phyloP scores from a whole-genome alignment of 83 land plant species.

The Larix sibirica region DNA sequence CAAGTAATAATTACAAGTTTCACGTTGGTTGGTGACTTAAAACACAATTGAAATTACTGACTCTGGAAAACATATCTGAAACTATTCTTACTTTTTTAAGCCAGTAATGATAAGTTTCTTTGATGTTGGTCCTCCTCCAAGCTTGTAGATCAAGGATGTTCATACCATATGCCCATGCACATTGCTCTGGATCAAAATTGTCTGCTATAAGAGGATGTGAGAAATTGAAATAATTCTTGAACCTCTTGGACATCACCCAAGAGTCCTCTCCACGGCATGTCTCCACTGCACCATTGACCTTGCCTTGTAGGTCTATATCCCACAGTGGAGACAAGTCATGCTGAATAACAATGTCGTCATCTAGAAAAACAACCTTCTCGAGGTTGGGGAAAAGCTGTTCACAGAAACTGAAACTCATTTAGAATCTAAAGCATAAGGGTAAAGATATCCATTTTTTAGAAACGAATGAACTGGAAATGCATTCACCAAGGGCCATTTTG shows the following conservation, averaged over 20 bases:
- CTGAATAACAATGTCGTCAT: slow-evolving; percentile 93
- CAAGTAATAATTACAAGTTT: background rate
- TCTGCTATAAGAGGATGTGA: slow-evolving; percentile 80
- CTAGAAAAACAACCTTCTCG: slow-evolving; percentile 83
- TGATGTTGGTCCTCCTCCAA: slow-evolving; percentile 89
- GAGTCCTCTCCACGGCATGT: slow-evolving; percentile 89
- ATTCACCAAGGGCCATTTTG: background rate
- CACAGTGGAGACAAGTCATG: slow-evolving; percentile 82
- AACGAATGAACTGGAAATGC: background rate
- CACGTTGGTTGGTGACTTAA: background rate
- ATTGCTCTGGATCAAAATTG: slow-evolving; percentile 77
- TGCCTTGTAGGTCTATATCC: slow-evolving; percentile 87
- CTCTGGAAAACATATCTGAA: background rate
- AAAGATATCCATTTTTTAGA: background rate
- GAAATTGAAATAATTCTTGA: slow-evolving; percentile 88
- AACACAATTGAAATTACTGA: too few species aligned
- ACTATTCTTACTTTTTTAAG: slow-evolving; percentile 57
- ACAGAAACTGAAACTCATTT: slow-evolving; percentile 6
- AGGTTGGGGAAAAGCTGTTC: slow-evolving; percentile 91
- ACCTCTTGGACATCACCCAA: slow-evolving; percentile 86
- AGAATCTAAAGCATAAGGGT: background rate
- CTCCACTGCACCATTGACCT: slow-evolving; percentile 95
- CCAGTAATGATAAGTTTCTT: slow-evolving; percentile 81
- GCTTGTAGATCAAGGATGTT: slow-evolving; percentile 89
- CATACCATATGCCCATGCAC: slow-evolving; percentile 99